phyloP scores from a whole-genome alignment of 331 rosid genomes.

The Cucumis variabilis region DNA sequence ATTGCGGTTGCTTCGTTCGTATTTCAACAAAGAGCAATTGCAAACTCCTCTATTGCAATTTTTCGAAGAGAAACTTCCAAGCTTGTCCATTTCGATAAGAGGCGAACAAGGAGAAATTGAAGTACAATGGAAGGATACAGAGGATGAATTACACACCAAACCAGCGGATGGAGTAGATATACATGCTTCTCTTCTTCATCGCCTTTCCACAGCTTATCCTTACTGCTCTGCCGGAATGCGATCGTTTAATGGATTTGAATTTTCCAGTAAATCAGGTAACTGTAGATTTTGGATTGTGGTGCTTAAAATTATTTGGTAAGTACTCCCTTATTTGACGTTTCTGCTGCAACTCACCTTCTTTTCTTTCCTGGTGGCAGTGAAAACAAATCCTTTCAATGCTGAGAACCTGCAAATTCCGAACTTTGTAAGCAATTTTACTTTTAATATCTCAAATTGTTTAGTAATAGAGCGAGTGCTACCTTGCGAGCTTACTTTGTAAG shows the following conservation, averaged over 20 bases:
- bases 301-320: conserved; percentile 15
- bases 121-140: conserved; percentile 57
- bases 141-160: conserved; percentile 40
- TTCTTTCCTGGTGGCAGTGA: conserved; percentile 61
- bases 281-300: not conserved
- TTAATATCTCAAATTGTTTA: not conserved
- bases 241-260: conserved; percentile 60
- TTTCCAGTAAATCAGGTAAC: conserved; percentile 67
- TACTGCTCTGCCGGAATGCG: conserved; percentile 55
- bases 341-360: conserved; percentile 31
- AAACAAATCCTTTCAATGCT: conserved; percentile 58
- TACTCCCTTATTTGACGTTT: not conserved
- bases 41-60: conserved; percentile 53
- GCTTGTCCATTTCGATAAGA: conserved; percentile 49
- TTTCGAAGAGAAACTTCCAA: conserved; percentile 61
- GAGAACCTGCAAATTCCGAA: conserved; percentile 57
- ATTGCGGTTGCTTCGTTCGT: conserved; percentile 65
- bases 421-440: conserved; percentile 56
- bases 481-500: not conserved
- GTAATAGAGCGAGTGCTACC: not conserved
- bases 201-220: conserved; percentile 67
- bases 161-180: conserved; percentile 45
- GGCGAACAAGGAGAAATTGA: conserved; percentile 51
- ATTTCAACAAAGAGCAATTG: conserved; percentile 64
- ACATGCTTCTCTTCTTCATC: conserved; percentile 63